Conservation (phyloP, 148 eudicot genomes). For the Nepenthes gracilis region DNA sequence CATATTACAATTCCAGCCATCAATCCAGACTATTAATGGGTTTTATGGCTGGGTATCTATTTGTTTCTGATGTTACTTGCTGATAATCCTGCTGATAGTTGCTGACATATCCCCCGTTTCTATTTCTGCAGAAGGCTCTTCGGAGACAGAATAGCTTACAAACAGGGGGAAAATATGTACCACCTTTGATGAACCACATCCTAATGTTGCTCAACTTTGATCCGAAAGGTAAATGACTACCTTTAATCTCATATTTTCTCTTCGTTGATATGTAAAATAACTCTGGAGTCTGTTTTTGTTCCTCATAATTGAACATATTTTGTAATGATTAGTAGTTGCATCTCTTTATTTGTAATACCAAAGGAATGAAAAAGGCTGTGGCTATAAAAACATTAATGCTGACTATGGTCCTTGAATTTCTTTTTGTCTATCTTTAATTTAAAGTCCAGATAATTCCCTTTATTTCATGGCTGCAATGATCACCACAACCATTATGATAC, state of each 20-base stretch:
- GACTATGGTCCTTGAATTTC: too few species aligned
- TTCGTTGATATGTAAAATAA: not conserved
- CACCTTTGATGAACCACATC: constrained; percentile 47
- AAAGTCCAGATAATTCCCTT: too few species aligned
- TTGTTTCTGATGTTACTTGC: not conserved
- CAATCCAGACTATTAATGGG: not conserved
- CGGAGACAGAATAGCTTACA: constrained; percentile 54
- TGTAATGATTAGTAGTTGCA: not conserved
- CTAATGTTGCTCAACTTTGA: constrained; percentile 45
- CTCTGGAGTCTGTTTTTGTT: not conserved
- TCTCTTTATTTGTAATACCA: too few species aligned
- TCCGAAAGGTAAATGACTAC: constrained; percentile 31
- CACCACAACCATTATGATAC: too few species aligned
- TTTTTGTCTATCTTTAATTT: too few species aligned
- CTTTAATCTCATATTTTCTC: not conserved
- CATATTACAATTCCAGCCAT: not conserved
- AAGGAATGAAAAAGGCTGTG: too few species aligned
- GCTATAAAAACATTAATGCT: too few species aligned
- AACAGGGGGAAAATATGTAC: constrained; percentile 36
- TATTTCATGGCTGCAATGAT: too few species aligned
- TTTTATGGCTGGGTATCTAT: not conserved
- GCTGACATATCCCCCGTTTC: constrained; percentile 3
- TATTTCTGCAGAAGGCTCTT: constrained; percentile 31
- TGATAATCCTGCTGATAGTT: not conserved
- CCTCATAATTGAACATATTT: not conserved